Evolutionary conservation across 1,284 basidiomycete genomes (phyloP).

Genomic region (Exsudoporus floridanus): DNA sequence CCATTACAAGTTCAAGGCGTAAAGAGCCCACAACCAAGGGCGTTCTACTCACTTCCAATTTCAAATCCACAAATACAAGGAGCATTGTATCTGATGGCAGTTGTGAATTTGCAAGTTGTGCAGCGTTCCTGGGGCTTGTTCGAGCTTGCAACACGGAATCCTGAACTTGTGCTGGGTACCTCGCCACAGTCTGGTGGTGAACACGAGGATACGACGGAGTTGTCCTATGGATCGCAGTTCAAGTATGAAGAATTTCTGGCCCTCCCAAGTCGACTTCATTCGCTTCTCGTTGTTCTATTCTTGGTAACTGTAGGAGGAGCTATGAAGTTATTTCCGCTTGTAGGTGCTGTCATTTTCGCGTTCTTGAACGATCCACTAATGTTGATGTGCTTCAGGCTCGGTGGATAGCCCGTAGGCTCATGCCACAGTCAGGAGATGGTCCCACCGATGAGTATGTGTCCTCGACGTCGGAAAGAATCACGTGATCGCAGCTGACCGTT

Average conservation of each 20-base stretch:
- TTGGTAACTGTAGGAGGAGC: slow-evolving; percentile 16
- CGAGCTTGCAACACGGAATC: slow-evolving; percentile 36
- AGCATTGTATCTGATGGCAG: slow-evolving; percentile 60
- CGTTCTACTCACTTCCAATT: slow-evolving; percentile 51
- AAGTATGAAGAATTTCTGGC: slow-evolving; percentile 72
- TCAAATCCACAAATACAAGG: slow-evolving; percentile 51
- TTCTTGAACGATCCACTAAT: neutral
- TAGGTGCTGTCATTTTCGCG: slow-evolving; percentile 8
- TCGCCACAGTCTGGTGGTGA: slow-evolving; percentile 2
- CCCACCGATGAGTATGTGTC: slow-evolving; percentile 56
- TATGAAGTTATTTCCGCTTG: slow-evolving; percentile 26
- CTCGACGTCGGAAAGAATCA: neutral
- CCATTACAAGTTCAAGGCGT: slow-evolving; percentile 42
- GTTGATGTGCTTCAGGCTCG: slow-evolving; percentile 44
- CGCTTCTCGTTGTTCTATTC: slow-evolving; percentile 36
- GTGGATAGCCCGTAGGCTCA: slow-evolving; percentile 42
- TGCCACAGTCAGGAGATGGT: slow-evolving; percentile 60
- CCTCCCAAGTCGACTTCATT: slow-evolving; percentile 42
- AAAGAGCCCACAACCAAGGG: slow-evolving; percentile 36
- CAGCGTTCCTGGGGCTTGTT: slow-evolving; percentile 79
- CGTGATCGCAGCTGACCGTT: slow-evolving; percentile 2
- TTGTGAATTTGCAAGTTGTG: slow-evolving; percentile 65
- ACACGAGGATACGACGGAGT: slow-evolving; percentile 19
- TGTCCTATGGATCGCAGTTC: slow-evolving; percentile 64
- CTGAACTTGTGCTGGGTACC: slow-evolving; percentile 17